Evolutionary conservation across 2,329 filamentous ascomycete species (phyloP).

Genomic region (Botrytis elliptica): DNA sequence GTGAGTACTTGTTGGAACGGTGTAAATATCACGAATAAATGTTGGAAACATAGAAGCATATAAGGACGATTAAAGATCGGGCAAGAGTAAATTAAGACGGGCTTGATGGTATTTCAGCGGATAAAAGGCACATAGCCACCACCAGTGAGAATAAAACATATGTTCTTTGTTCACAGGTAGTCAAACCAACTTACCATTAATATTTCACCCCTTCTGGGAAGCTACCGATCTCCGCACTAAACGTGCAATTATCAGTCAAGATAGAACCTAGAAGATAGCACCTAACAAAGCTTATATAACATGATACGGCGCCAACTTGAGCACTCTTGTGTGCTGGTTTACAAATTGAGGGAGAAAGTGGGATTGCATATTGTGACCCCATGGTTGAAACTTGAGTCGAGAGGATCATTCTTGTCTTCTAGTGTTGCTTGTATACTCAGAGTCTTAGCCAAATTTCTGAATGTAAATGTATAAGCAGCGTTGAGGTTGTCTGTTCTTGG

Average conservation of each 20-base stretch:
- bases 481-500: not conserved
- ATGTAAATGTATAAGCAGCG: not conserved
- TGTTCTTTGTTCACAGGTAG: not conserved
- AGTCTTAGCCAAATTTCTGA: not conserved
- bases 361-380: not conserved
- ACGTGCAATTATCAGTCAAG: not conserved
- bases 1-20: not conserved
- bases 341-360: not conserved
- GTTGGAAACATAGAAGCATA: no score
- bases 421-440: not conserved
- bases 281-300: not conserved
- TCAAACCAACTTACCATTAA: not conserved
- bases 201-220: not conserved
- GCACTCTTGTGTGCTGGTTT: not conserved
- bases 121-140: not conserved
- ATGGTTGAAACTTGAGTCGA: no score
- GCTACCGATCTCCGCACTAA: not conserved
- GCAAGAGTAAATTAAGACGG: not conserved
- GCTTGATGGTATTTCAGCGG: no score
- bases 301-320: not conserved
- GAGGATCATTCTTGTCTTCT: not conserved
- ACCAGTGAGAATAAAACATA: not conserved
- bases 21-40: not conserved
- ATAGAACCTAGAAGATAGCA: not conserved
- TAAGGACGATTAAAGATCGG: not conserved